Base-by-base conservation (phyloP, 140 eudicot genomes). In the Senecio squalidus region DNA sequence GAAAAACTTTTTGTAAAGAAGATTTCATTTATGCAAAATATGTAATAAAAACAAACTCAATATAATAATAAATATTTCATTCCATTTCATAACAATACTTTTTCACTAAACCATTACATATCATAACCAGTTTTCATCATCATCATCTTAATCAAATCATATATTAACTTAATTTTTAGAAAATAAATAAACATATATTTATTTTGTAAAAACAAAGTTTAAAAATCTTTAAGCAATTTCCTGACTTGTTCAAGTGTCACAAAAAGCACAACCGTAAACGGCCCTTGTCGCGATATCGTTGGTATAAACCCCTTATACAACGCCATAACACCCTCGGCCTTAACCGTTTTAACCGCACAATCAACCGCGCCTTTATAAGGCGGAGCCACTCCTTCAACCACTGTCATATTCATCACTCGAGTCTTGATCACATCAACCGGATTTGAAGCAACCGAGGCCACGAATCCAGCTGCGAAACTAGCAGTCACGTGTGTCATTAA, bases 361-460 rank as follows among this genome's bases (percentile, higher is more conserved):
- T 88, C 96, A 28, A 84, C 0, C 22, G 96, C 86, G 14, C 96
- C 96, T 6, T 71, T 60, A 29, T 88, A 88, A 55, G 96, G 94
- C 18, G 89, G 72, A 29, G 57, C 78, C 70, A 29, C 70, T 36
- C 82, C 87, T 4, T 82, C 72, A 72, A 66, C 91, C 70, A 82
- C 88, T 85, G 49, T 83, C 96, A 84, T 88, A 24, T 88, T 88
- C 91, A 84, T 86, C 58, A 88, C 89, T 4, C 94, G 64, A 0
- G 96, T 88, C 77, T 88, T 88, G n/a, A 88, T 78, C 72, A 75
- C 94, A 45, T 88, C 96, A 41, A 88, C 81, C 34, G 96, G 94
- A 31, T 84, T 80, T 58, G 91, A 76, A 11, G 84, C 94, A 52
- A 80, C 88, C 6, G 96, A 55, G 34, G 96, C 94, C 74, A 88